These are phyloP conservation scores for Wickerhamiella shivajii DNA, from an alignment of 805 yeast genomes.

Conservation along the genomic window DNA sequence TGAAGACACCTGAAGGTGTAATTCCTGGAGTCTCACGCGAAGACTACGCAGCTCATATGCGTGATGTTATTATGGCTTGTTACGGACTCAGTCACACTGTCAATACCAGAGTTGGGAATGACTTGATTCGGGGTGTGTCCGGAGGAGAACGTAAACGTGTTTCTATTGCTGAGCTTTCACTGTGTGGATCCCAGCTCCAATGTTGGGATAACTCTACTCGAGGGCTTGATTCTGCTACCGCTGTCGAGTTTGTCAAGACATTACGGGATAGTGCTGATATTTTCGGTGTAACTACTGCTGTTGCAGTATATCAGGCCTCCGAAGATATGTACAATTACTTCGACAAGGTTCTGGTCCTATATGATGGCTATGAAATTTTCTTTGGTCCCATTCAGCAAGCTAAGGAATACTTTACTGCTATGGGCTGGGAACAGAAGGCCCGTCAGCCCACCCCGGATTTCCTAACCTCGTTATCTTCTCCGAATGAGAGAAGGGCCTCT, in stretches of 20 bases:
- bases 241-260: constrained; percentile 55
- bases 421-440: constrained; percentile 51
- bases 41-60: constrained; percentile 34
- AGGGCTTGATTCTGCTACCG: constrained; percentile 75
- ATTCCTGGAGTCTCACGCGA: constrained; percentile 32
- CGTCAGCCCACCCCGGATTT: constrained; percentile 61
- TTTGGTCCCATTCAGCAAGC: constrained; percentile 47
- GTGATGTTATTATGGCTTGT: constrained; percentile 36
- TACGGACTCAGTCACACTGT: constrained; percentile 48
- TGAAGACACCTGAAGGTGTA: constrained; percentile 47
- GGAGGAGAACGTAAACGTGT: constrained; percentile 82
- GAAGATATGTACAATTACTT: constrained; percentile 49
- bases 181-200: constrained; percentile 45
- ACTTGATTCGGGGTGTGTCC: constrained; percentile 54
- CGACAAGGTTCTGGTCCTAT: constrained; percentile 46
- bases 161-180: constrained; percentile 63
- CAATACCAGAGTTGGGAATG: constrained; percentile 47
- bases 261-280: constrained; percentile 46
- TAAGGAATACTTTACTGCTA: constrained; percentile 39
- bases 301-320: constrained; percentile 57
- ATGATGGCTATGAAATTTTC: constrained; percentile 46
- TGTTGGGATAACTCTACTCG: constrained; percentile 77
- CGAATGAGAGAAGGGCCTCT: constrained; percentile 38
- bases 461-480: constrained; percentile 54
- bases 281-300: constrained; percentile 39